Percentiles rank a stretch among this genome's conserved stretches.
phyloP scores from a whole-genome alignment of 129 eudicot genomes.

The carrot (Daucus carota) region DH1_v3.0 NC_030381.2:32489501-32490000 shows the following conservation, averaged over 20 bases:
- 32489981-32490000: neutral
- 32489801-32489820: neutral
- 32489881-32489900: neutral
- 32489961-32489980: neutral
- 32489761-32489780: neutral
- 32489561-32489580: slow-evolving; percentile 52
- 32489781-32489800: neutral
- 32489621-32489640: slow-evolving; percentile 33
- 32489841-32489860: neutral
- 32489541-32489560: slow-evolving; percentile 45
- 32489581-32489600: slow-evolving; percentile 37
- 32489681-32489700: slow-evolving; percentile 65
- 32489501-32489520: slow-evolving; percentile 50
- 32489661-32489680: slow-evolving; percentile 79
- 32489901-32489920: neutral
- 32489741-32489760: neutral
- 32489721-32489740: neutral
- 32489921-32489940: neutral
- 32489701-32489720: neutral
- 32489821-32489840: neutral
- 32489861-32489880: neutral
- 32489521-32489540: slow-evolving; percentile 34
- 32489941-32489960: neutral
- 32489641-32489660: slow-evolving; percentile 52
- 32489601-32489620: slow-evolving; percentile 22